Conservation (phyloP, 192 early-diverging fungal genomes). For the Entophlyctis luteolus region DNA sequence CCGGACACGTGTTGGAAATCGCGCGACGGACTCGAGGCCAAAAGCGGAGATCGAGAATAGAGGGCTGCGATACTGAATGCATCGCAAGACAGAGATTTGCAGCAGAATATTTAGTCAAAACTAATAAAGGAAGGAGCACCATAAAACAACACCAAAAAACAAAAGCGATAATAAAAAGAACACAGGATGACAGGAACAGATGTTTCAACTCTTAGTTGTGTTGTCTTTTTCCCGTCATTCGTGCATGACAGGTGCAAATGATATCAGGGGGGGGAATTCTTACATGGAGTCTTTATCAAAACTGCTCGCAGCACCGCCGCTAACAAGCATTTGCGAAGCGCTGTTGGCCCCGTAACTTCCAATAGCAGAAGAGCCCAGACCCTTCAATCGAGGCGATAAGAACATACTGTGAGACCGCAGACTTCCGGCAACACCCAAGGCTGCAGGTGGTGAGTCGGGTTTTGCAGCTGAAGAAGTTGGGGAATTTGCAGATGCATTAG, state of each 20-base stretch:
- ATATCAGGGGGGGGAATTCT: background rate
- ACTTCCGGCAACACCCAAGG: too few relatives aligned
- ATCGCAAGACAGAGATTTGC: background rate
- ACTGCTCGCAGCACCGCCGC: background rate
- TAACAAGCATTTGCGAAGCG: background rate
- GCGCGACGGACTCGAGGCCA: slow-evolving; percentile 36
- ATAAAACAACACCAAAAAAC: background rate
- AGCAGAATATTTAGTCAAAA: background rate
- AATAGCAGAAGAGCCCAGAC: background rate
- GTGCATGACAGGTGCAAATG: background rate
- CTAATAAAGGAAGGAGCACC: background rate
- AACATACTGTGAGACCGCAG: background rate
- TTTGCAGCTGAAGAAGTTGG: too few relatives aligned
- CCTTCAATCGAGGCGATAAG: background rate
- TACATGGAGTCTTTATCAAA: slow-evolving; percentile 21
- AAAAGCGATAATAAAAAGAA: background rate
- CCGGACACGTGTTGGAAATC: slow-evolving; percentile 52
- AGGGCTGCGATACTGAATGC: slow-evolving; percentile 13
- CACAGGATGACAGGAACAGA: background rate
- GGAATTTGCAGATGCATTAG: too few relatives aligned
- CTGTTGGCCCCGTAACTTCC: background rate
- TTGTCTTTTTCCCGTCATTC: background rate
- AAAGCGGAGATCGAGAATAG: slow-evolving; percentile 31
- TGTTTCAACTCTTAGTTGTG: background rate
- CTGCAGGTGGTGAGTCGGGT: too few relatives aligned